These are phyloP conservation scores for Rhizophagus sp. DNA, from an alignment of 192 early-diverging fungal genomes.

Conservation along the genomic window DNA sequence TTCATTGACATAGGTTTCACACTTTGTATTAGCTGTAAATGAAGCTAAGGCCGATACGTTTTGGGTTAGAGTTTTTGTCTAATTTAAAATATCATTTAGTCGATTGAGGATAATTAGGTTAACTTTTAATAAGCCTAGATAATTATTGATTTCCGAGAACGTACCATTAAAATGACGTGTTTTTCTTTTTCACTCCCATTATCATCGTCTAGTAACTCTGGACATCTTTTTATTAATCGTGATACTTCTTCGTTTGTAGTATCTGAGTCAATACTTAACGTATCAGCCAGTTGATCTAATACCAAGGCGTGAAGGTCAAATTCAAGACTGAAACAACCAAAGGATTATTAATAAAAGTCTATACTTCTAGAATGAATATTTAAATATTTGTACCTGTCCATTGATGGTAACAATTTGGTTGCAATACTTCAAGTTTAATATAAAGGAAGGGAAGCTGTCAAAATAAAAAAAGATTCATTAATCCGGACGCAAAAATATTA, in stretches of 20 bases:
- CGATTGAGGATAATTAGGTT: neutral
- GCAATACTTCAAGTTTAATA: too few relatives aligned
- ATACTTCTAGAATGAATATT: neutral
- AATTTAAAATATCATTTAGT: neutral
- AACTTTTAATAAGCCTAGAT: neutral
- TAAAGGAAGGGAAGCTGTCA: too few relatives aligned
- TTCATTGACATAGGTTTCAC: neutral
- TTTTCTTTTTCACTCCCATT: neutral
- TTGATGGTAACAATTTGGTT: too few relatives aligned
- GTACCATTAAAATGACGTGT: neutral
- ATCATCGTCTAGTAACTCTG: constrained; percentile 32
- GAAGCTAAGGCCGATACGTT: constrained; percentile 18
- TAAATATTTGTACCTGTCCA: neutral
- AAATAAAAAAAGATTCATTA: too few relatives aligned
- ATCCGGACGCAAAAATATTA: too few relatives aligned
- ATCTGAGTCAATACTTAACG: constrained; percentile 48
- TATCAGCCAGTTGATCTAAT: constrained; percentile 46
- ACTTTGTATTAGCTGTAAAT: constrained; percentile 20
- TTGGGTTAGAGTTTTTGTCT: constrained; percentile 19
- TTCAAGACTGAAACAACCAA: constrained; percentile 44
- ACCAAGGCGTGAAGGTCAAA: constrained; percentile 58
- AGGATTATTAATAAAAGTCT: neutral
- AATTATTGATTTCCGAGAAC: neutral
- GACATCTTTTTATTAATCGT: constrained; percentile 44
- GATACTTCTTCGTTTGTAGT: constrained; percentile 48